A percentile compares a stretch with the other conserved stretches of the same genome.
Conservation (phyloP, 164 flowering plant species). For the Hamamelis virginiana region DNA sequence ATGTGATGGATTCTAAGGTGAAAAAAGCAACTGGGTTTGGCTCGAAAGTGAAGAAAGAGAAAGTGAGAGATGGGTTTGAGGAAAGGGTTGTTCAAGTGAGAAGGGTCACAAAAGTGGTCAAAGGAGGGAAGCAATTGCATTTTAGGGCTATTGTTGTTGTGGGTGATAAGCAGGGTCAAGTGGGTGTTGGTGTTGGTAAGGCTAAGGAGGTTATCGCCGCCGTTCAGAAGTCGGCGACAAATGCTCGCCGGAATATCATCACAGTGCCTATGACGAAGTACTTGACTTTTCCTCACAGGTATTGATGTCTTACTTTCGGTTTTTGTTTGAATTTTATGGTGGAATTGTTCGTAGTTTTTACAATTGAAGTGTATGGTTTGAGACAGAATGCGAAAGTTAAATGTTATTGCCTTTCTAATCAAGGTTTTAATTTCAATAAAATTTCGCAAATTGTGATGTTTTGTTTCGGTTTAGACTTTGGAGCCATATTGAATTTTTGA, state of each 20-base stretch:
- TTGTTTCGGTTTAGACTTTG: no score
- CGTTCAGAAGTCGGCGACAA: conserved; percentile 71
- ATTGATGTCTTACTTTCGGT: background rate
- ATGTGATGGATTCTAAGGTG: conserved; percentile 72
- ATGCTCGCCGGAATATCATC: conserved; percentile 78
- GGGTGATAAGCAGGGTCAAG: conserved; percentile 88
- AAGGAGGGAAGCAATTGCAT: conserved; percentile 90
- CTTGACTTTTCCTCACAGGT: conserved; percentile 90
- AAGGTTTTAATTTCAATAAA: background rate
- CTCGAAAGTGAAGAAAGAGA: conserved; percentile 54
- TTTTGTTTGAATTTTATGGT: background rate
- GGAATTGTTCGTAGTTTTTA: background rate
- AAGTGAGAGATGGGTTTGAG: conserved; percentile 77
- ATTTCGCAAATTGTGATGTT: background rate
- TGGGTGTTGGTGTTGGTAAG: conserved; percentile 92
- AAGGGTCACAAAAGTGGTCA: conserved; percentile 93
- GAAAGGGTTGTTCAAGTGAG: conserved; percentile 92
- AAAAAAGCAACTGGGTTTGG: conserved; percentile 58
- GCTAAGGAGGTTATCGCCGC: conserved; percentile 83
- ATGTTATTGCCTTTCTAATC: background rate
- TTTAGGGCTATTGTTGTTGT: conserved; percentile 88
- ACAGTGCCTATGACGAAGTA: conserved; percentile 89
- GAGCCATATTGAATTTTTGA: background rate
- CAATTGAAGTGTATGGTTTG: no score
- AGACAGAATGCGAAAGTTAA: background rate